Evolutionary conservation across 192 early-diverging fungal genomes (phyloP), one percentile per base, ranked within the genome.

Genomic region (Coemansia sp.): DNA sequence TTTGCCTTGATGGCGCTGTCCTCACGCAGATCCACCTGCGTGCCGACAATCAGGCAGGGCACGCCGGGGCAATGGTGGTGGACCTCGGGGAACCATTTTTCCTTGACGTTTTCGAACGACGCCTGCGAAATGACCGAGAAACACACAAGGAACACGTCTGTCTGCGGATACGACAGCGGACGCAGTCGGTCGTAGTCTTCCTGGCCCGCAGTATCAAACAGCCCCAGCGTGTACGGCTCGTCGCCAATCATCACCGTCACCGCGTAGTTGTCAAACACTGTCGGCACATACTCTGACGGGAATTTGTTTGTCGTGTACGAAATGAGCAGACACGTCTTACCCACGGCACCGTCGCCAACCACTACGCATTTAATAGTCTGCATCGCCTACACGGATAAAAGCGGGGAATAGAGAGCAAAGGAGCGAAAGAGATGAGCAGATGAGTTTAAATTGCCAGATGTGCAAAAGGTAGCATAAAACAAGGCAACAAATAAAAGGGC

Each of bases 121-220:
- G 88, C 85, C 24, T 86, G 86, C 23, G 90, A 87, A 66, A 90
- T 91, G 51, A 97, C 86, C 55, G 91, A 86, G 69, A 95, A 97
- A 79, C 91, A 93, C 65, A 98, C 92, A 60, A 98, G 81, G 59
- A 98, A 90, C 48, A 95, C 91, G 77, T 96, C 86, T 19, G 93
- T 89, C 72, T 92, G 93, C 10, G 93, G 89, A 70, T 97, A 98
- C 22, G 91, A 93, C 60, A 97, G 82, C 19, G 91, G 88, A 42
- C 95, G 89, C 67, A 98, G 81, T 61, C 93, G 90, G 82, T 97
- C 94, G 69, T 95, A 95, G 74, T 98, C 95, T 82, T 97, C 94
- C 65, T 96, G 94, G 54, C 87, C 95, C 55, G 95, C 94, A 62
- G 95, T 97, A 88, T 98, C 96, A 93, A 94, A 98, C 20, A 98